Evolutionary conservation across 495 filamentous ascomycete genomes (phyloP).

Genomic region (Penicillium lagena): DNA sequence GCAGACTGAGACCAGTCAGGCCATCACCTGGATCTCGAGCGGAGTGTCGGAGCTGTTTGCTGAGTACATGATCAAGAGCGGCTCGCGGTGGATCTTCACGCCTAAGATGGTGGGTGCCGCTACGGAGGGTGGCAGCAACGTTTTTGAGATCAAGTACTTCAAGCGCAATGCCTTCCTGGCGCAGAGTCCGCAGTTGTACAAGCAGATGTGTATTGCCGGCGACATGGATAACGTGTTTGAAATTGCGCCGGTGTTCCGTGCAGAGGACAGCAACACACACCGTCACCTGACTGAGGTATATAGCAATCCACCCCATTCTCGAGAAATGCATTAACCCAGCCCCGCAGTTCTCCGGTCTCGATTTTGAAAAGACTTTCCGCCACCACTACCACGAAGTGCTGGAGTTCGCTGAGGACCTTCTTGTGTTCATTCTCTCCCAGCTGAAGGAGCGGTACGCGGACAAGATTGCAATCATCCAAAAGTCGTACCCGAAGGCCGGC

Average conservation of each 20-base stretch:
- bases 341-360: constrained; percentile 76
- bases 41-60: constrained; percentile 76
- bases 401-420: constrained; percentile 70
- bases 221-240: constrained; percentile 87
- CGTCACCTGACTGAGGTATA: constrained; percentile 87
- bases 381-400: constrained; percentile 85
- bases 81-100: constrained; percentile 84
- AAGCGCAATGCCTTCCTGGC: constrained; percentile 78
- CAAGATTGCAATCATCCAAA: constrained; percentile 62
- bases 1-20: constrained; percentile 79
- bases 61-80: constrained; percentile 65
- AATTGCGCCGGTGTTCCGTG: constrained; percentile 88
- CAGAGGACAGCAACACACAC: constrained; percentile 94
- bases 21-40: constrained; percentile 76
- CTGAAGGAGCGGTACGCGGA: constrained; percentile 59
- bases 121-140: constrained; percentile 88
- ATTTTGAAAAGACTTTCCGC: constrained; percentile 95
- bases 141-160: constrained; percentile 92
- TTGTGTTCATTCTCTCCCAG: constrained; percentile 82
- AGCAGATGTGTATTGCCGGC: constrained; percentile 93
- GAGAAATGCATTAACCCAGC: constrained; percentile 36
- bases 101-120: constrained; percentile 86
- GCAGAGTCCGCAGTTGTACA: constrained; percentile 93
- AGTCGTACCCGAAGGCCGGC: constrained; percentile 50
- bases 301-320: neutral